Base-by-base conservation (phyloP, 2,329 filamentous ascomycete species). In the Sporothrix euskadiensis region DNA sequence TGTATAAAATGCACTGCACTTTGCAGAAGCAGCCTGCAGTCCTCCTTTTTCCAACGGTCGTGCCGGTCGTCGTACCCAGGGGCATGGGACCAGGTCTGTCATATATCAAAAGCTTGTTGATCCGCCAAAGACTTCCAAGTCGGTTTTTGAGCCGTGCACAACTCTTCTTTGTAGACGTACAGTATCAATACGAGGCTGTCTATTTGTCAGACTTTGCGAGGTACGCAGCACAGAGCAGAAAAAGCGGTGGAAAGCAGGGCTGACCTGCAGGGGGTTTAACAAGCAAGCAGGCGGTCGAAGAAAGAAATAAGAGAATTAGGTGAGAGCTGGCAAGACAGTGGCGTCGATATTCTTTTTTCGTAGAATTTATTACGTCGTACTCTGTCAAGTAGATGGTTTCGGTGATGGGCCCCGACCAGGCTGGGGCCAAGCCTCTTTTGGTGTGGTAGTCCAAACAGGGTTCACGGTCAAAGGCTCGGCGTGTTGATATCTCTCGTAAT, bases 1-100 rank as follows among this genome's bases (percentile, higher is more conserved):
- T 14, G 44, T 56, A 56, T 30, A 19, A 14, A 56, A 59, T 35
- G 56, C 14, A 63, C n/a, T 8, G 32, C 19, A 16, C 32, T 22
- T 12, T 35, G 35, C 35, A 35, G 49, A 8, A 30, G 52, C 52
- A 56, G 22, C 4, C 52, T 56, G 52, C 52, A 56, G n/a, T 22
- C 41, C 10, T 14, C 6, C 41, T 22, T 30, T 16, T 41, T 14
- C 3, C 22, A 47, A 66, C 39, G 39, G 61, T 30, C 16, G 52
- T 30, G 22, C 41, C 16, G 39, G 52, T 41, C 4, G 22, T 57
- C 47, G 63, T 72, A 57, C 71, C 44, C 71, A 66, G 47, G 49
- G 59, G 10, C 61, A 52, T 44, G 59, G 70, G 61, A 66, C 35
- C n/a, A 56, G 30, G 61, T 66, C 57, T 66, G 47, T 72, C 71